These are phyloP conservation scores for Pythium graminicola DNA, from an alignment of 352 stramenopile genomes.

Conservation along the genomic window DNA sequence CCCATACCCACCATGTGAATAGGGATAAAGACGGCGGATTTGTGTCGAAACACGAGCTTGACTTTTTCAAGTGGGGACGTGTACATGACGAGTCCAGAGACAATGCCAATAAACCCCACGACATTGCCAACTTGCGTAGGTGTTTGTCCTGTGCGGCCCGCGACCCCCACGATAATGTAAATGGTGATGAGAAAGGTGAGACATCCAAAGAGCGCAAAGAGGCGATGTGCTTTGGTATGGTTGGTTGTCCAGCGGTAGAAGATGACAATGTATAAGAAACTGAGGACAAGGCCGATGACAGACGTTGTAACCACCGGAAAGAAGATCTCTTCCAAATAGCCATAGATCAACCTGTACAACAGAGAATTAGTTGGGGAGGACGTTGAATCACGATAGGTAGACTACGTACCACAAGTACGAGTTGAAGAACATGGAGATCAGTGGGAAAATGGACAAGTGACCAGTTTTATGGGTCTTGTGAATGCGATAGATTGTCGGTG, in stretches of 20 bases:
- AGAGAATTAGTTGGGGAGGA: background rate
- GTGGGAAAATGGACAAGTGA: constrained; percentile 27
- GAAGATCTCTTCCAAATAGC: constrained; percentile 36
- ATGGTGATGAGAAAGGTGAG: constrained; percentile 21
- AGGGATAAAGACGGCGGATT: constrained; percentile 41
- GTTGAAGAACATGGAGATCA: constrained; percentile 4
- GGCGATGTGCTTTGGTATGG: constrained; percentile 32
- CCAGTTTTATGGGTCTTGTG: constrained; percentile 30
- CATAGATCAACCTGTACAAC: constrained; percentile 29
- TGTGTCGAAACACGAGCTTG: constrained; percentile 38
- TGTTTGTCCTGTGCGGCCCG: constrained; percentile 29
- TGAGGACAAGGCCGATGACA: constrained; percentile 31
- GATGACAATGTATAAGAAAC: constrained; percentile 35
- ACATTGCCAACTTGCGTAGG: constrained; percentile 26
- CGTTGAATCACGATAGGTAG: background rate
- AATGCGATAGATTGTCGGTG: constrained; percentile 26
- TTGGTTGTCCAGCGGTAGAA: constrained; percentile 45
- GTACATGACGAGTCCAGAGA: constrained; percentile 44
- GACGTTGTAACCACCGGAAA: constrained; percentile 47
- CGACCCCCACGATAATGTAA: constrained; percentile 36
- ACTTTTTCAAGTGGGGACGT: constrained; percentile 51
- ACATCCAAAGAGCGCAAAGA: constrained; percentile 17
- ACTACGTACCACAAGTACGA: background rate
- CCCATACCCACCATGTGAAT: constrained; percentile 49
- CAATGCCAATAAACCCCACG: constrained; percentile 34